phyloP scores from a whole-genome alignment of 441 rosid species.

The Pelargonium fulgidum region DNA sequence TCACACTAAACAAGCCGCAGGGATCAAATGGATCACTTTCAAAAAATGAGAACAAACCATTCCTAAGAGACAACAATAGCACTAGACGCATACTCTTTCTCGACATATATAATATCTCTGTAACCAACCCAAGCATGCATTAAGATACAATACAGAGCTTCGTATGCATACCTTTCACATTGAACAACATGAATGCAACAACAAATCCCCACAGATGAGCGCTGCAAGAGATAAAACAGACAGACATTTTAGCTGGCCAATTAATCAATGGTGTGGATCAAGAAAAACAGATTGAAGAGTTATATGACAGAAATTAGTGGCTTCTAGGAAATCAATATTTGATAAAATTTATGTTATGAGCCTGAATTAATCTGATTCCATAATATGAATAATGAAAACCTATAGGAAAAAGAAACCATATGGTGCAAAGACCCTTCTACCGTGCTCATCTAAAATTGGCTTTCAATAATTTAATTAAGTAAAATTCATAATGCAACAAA shows the following conservation, averaged over 20 bases:
- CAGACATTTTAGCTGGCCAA: conserved; percentile 20
- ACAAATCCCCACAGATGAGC: conserved; percentile 87
- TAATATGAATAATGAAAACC: neutral
- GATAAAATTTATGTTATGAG: neutral
- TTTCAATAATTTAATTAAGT: neutral
- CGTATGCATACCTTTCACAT: conserved; percentile 52
- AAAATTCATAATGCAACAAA: conserved; percentile 4
- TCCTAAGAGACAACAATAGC: neutral
- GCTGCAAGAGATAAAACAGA: conserved; percentile 43
- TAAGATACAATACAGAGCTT: conserved; percentile 2
- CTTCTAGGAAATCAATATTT: neutral
- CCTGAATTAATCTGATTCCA: neutral
- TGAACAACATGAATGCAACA: conserved; percentile 85
- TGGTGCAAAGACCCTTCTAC: neutral
- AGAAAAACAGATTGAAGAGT: neutral
- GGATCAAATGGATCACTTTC: neutral
- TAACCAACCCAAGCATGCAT: conserved; percentile 2
- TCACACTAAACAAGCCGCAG: neutral
- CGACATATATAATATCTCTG: neutral
- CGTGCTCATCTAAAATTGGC: neutral
- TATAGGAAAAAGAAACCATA: neutral
- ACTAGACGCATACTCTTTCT: conserved; percentile 6
- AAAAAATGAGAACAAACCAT: neutral
- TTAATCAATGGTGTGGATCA: conserved; percentile 11
- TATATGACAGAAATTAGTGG: neutral